These are phyloP conservation scores for Trichosporon asahii DNA, from an alignment of 1,284 basidiomycete genomes.

Conservation along the genomic window DNA sequence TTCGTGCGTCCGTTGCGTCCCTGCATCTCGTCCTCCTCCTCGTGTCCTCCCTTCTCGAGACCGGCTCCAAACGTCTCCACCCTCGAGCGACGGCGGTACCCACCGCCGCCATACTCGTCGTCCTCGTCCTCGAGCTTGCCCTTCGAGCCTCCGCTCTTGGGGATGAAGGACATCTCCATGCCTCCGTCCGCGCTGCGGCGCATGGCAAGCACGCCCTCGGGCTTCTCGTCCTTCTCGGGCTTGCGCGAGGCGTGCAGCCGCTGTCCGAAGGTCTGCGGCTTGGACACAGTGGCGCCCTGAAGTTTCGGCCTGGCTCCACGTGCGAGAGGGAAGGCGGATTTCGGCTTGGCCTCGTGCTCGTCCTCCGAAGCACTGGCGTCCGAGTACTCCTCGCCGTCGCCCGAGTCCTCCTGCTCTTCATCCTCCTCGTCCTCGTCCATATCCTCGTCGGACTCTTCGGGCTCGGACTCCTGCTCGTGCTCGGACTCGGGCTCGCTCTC, in stretches of 20 bases:
- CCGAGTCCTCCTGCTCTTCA: slow-evolving; percentile 52
- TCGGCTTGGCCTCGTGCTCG: slow-evolving; percentile 23
- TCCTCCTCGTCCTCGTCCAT: slow-evolving; percentile 54
- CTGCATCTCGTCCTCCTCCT: slow-evolving; percentile 56
- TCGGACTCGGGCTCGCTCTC: slow-evolving; percentile 52
- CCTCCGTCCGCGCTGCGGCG: slow-evolving; percentile 50
- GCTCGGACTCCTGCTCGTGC: slow-evolving; percentile 40
- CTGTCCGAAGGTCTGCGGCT: slow-evolving; percentile 49
- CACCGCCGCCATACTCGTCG: slow-evolving; percentile 45
- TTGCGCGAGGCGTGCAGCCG: slow-evolving; percentile 37
- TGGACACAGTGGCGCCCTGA: slow-evolving; percentile 32
- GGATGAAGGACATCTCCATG: slow-evolving; percentile 57
- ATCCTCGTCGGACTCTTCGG: slow-evolving; percentile 25
- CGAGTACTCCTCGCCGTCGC: slow-evolving; percentile 56
- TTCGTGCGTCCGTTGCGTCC: slow-evolving; percentile 62
- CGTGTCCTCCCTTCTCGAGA: slow-evolving; percentile 70
- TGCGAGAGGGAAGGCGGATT: slow-evolving; percentile 28
- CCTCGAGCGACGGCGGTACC: slow-evolving; percentile 53
- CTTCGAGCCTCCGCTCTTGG: slow-evolving; percentile 29
- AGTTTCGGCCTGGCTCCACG: slow-evolving; percentile 31
- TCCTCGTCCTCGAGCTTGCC: slow-evolving; percentile 29
- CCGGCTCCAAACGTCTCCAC: slow-evolving; percentile 78
- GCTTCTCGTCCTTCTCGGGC: slow-evolving; percentile 23
- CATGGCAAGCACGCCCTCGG: slow-evolving; percentile 43
- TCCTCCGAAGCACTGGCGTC: slow-evolving; percentile 46